A percentile compares a stretch with the other conserved stretches of the same genome.
Evolutionary conservation across 2,329 filamentous ascomycete species (phyloP).

Genomic region (Xylaria sp.): DNA sequence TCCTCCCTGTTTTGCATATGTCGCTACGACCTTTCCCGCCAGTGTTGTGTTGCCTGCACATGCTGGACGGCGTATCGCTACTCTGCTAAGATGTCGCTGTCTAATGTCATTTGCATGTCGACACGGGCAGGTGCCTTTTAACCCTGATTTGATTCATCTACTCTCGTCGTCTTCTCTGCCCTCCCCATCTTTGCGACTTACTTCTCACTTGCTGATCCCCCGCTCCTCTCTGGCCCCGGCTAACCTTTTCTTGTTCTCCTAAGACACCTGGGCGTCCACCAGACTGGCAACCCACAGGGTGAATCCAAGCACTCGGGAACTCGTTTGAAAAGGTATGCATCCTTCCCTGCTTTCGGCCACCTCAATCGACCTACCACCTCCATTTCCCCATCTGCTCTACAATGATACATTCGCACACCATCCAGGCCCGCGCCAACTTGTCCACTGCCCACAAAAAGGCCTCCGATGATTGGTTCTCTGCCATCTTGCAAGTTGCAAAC

Average conservation of each 20-base stretch:
- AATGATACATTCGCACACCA: slow-evolving; percentile 35
- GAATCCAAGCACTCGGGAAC: slow-evolving; percentile 33
- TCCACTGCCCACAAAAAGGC: slow-evolving; percentile 26
- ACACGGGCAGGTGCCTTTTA: slow-evolving; percentile 5
- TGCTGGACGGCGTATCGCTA: slow-evolving; percentile 1
- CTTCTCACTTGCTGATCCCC: slow-evolving; percentile 4
- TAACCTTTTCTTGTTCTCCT: slow-evolving; percentile 17
- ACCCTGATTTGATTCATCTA: slow-evolving; percentile 13
- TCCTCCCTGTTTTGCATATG: slow-evolving; percentile 17
- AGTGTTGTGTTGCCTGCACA: slow-evolving; percentile 13
- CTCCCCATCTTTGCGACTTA: slow-evolving; percentile 2
- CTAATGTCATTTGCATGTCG: slow-evolving; percentile 2
- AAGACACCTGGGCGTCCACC: slow-evolving; percentile 27
- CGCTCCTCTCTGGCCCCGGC: slow-evolving; percentile 8
- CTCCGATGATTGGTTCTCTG: slow-evolving; percentile 29
- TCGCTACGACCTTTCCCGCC: slow-evolving; percentile 14
- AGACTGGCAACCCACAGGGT: slow-evolving; percentile 28
- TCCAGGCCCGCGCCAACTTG: slow-evolving; percentile 24
- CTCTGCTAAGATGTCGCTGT: slow-evolving; percentile 4
- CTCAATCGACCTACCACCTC: slow-evolving; percentile 19
- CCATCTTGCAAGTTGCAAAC: slow-evolving; percentile 32
- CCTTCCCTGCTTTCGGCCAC: slow-evolving; percentile 20
- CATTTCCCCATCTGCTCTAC: slow-evolving; percentile 31
- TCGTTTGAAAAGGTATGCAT: slow-evolving; percentile 30
- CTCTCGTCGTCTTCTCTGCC: slow-evolving; percentile 12